Base-by-base conservation (phyloP, 805 yeast species). In the Cyberlindnera japonica region DNA sequence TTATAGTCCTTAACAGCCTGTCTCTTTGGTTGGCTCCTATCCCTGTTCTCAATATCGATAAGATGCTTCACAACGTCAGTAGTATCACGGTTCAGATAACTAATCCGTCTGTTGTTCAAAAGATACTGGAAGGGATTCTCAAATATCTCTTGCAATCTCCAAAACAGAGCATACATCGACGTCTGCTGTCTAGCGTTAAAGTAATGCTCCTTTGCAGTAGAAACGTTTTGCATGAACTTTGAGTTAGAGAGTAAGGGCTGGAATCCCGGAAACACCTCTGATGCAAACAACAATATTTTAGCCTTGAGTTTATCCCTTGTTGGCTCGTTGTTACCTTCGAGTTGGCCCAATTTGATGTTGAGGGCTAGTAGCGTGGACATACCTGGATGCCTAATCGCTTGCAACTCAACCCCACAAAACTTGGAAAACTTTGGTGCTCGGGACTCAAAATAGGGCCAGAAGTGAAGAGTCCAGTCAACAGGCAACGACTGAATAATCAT, bases 371-470 rank as follows among this genome's bases (percentile, higher is more conserved):
- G 24, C 6, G 50, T 35, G 2, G 43, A 3, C 1, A 42, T 25
- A 13, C 53, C 55, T 5, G 50, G 44, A 5, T 43, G 41, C 27
- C 35, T 53, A 9, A 14, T 35, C 10, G 49, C 35, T 2, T n/a
- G 5, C 17, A 44, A 24, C 15, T 43, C 38, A 16, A 17, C 27
- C 13, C 23, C 33, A 15, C 33, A 25, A 23, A 41, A 18, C 9
- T 12, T n/a, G 21, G 33, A 20, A 11, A 40, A 28, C 6, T 24
- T 24, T 3, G 40, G 24, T 6, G 29, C 34, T 34, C 61, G 40
- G 6, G 14, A 10, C 3, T 52, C 43, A n/a, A 56, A 39, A 29
- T 29, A 55, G 0, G 49, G 31, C 57, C 56, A 55, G 24, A 56
- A 54, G 10, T 30, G 28, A 9, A 56, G 25, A 2, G 55, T 35